A percentile compares a stretch with the other conserved stretches of the same genome.
Conservation (phyloP, 2,329 filamentous ascomycete genomes). For the Didymella pinodella region DNA sequence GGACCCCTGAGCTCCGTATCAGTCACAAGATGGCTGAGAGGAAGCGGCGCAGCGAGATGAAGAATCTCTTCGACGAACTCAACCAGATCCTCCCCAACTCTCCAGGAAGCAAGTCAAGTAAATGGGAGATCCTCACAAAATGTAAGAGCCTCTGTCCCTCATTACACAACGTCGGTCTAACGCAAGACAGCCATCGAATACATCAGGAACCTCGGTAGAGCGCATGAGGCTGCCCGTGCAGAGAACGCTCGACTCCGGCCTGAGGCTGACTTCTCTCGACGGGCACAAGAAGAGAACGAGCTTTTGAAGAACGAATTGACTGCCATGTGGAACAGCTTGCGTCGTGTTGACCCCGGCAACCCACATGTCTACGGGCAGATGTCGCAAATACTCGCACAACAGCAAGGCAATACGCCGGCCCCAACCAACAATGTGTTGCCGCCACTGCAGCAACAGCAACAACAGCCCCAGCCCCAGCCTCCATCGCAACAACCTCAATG, state of each 20-base stretch:
- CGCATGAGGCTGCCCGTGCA: slow-evolving; percentile 49
- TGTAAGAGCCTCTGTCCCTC: slow-evolving; percentile 61
- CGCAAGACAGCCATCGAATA: slow-evolving; percentile 57
- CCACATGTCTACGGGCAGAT: slow-evolving; percentile 59
- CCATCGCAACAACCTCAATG: slow-evolving; percentile 48
- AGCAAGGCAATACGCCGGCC: slow-evolving; percentile 43
- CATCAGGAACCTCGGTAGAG: slow-evolving; percentile 52
- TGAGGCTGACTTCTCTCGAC: slow-evolving; percentile 55
- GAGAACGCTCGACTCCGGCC: slow-evolving; percentile 55
- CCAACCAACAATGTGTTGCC: slow-evolving; percentile 46
- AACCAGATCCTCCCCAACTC: slow-evolving; percentile 81
- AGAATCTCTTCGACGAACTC: slow-evolving; percentile 82
- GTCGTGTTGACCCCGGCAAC: slow-evolving; percentile 55
- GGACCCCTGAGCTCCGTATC: slow-evolving; percentile 80
- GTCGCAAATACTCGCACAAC: slow-evolving; percentile 55
- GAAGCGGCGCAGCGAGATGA: slow-evolving; percentile 87
- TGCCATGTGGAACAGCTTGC: slow-evolving; percentile 57
- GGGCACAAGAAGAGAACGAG: slow-evolving; percentile 57
- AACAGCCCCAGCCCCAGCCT: slow-evolving; percentile 37
- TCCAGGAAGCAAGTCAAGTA: slow-evolving; percentile 83
- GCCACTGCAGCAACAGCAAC: slow-evolving; percentile 50
- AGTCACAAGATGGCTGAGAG: slow-evolving; percentile 87
- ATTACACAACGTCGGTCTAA: slow-evolving; percentile 17
- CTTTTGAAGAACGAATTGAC: slow-evolving; percentile 57
- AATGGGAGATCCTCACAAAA: slow-evolving; percentile 89